phyloP scores from a whole-genome alignment of 2,329 filamentous ascomycete genomes.

The Ascochyta lentis region DNA sequence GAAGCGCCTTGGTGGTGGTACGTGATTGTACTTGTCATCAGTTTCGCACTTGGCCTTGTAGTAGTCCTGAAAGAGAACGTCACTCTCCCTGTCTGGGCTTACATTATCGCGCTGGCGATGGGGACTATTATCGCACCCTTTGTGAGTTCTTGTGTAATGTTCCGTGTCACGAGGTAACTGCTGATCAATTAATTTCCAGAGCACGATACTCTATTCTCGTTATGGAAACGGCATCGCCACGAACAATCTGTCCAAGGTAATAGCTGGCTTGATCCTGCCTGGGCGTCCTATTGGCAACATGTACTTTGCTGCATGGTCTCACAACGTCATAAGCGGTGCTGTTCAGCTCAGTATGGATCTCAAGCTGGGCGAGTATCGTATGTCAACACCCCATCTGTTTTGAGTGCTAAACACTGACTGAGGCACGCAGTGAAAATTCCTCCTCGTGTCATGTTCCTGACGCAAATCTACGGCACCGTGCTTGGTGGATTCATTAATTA shows the following conservation, averaged over 20 bases:
- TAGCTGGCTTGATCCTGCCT: conserved; percentile 21
- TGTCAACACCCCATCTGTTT: neutral
- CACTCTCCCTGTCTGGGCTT: conserved; percentile 22
- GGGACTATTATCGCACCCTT: conserved; percentile 22
- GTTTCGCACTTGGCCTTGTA: conserved; percentile 22
- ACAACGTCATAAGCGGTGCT: conserved; percentile 20
- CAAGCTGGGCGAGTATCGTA: conserved; percentile 23
- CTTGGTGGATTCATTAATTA: conserved; percentile 27
- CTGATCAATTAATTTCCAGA: neutral
- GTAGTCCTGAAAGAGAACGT: conserved; percentile 23
- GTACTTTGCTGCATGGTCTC: conserved; percentile 25
- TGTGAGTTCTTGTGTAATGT: conserved; percentile 5
- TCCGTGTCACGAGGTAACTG: neutral
- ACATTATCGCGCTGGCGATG: conserved; percentile 16
- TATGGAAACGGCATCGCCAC: conserved; percentile 26
- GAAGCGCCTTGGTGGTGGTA: conserved; percentile 28
- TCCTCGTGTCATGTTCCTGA: conserved; percentile 24
- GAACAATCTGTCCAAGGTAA: conserved; percentile 25
- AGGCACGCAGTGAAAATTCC: conserved; percentile 19
- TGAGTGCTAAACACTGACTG: neutral
- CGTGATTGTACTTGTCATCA: conserved; percentile 16
- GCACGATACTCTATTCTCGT: conserved; percentile 20
- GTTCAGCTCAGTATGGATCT: conserved; percentile 23
- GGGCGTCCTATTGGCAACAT: conserved; percentile 24
- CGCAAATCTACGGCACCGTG: conserved; percentile 23